Base-by-base conservation (phyloP, 2,329 filamentous ascomycete genomes). In the Neoarthrinium moseri region DNA sequence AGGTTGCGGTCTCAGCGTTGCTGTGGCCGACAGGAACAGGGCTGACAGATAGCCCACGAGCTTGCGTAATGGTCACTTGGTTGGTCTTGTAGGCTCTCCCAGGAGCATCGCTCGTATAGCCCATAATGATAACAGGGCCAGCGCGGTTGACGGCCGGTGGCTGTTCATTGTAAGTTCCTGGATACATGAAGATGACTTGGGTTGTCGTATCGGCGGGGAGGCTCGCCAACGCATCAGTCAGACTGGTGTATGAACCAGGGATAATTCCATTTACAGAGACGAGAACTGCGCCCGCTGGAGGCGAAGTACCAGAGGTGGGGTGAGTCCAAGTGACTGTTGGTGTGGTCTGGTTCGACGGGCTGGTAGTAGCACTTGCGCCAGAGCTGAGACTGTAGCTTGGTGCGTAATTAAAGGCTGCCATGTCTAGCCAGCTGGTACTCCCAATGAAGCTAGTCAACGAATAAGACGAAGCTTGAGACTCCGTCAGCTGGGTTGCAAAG, bases 161-260 rank as follows among this genome's bases (percentile, higher is more conserved):
- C 57, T 84, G 81, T 59, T 84, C 81, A 3, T 64, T 66, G 70
- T 86, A 84, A 29, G 77, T 81, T 6, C 81, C 81, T 15, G 73
- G 62, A 54, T 78, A 60, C 61, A 87, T 77, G 67, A 86, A 86
- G 64, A 87, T 81, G 56, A 74, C 78, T 49, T 82, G 78, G 1
- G 52, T 62, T 13, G 39, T 55, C 21, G 41, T 15, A 46, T 57
- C 29, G 37, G 46, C 43, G 35, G 40, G 50, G 6, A 56, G 30
- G 52, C 59, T 58, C 13, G 54, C 51, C 26, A 66, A 52, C 2
- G 62, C 63, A 11, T 46, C 52, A 1, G 62, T 64, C 21, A 66
- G 46, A 34, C 48, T 65, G 12, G 38, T 55, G 51, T 55, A 65
- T 0, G 63, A 60, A 8, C 51, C 60, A 2, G 51, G 40, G 21